Conservation (phyloP, 2,329 filamentous ascomycete genomes). For the Tothia fuscella region DNA sequence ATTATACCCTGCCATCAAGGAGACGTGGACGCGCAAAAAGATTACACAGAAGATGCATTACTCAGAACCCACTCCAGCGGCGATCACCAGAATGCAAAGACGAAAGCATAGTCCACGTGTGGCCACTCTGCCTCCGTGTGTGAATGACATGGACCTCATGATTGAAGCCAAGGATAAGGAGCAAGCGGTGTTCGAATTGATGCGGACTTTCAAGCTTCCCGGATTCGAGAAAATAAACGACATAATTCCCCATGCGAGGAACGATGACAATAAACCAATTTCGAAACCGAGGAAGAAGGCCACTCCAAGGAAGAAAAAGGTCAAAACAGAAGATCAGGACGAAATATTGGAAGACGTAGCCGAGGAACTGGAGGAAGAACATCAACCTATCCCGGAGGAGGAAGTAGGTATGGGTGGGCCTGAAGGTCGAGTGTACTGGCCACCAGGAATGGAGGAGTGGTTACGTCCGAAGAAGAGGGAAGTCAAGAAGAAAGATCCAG, state of each 20-base stretch:
- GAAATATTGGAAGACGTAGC: slow-evolving; percentile 28
- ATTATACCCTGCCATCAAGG: slow-evolving; percentile 63
- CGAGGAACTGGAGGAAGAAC: slow-evolving; percentile 22
- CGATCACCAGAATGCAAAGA: slow-evolving; percentile 64
- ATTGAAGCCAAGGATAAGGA: slow-evolving; percentile 98
- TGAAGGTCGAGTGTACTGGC: slow-evolving; percentile 79
- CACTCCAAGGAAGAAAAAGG: slow-evolving; percentile 21
- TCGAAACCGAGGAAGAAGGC: slow-evolving; percentile 33
- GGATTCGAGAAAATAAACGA: slow-evolving; percentile 67
- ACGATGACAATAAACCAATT: slow-evolving; percentile 56
- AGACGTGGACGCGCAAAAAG: slow-evolving; percentile 71
- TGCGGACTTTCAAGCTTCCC: slow-evolving; percentile 75
- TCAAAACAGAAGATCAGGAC: slow-evolving; percentile 25
- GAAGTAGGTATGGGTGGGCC: slow-evolving; percentile 81
- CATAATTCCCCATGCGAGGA: slow-evolving; percentile 62
- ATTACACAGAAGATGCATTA: slow-evolving; percentile 98
- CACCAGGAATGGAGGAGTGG: slow-evolving; percentile 81
- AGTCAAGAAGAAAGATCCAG: slow-evolving; percentile 6
- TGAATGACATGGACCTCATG: slow-evolving; percentile 86
- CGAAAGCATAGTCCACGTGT: slow-evolving; percentile 80
- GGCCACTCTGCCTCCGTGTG: slow-evolving; percentile 67
- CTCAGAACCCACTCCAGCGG: slow-evolving; percentile 65
- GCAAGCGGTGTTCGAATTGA: slow-evolving; percentile 88
- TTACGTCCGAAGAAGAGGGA: slow-evolving; percentile 64
- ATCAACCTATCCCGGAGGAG: slow-evolving; percentile 42